A percentile compares a stretch with the other conserved stretches of the same genome.
These are phyloP conservation scores for Solanum aculeatissimum DNA, from an alignment of 305 asterid species.

Conservation along the genomic window DNA sequence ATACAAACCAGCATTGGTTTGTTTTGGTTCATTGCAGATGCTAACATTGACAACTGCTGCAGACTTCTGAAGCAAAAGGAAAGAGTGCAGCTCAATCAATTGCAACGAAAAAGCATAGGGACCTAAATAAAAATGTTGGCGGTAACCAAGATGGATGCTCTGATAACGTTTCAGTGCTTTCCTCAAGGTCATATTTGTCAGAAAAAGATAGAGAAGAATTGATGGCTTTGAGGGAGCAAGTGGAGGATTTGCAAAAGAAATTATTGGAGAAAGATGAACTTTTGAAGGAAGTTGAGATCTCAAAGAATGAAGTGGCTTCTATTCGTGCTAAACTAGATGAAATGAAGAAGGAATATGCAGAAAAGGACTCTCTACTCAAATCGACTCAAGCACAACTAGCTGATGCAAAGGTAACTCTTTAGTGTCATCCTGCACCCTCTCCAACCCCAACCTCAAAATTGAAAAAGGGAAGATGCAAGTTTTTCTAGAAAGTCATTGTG, in stretches of 20 bases:
- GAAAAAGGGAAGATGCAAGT: background rate
- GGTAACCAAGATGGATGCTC: constrained; percentile 26
- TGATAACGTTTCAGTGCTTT: constrained; percentile 36
- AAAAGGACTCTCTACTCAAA: constrained; percentile 57
- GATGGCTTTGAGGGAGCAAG: constrained; percentile 44
- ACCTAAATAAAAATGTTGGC: constrained; percentile 20
- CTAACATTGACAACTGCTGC: constrained; percentile 18
- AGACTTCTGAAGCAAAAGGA: constrained; percentile 44
- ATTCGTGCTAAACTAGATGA: constrained; percentile 38
- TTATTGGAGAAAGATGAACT: constrained; percentile 72
- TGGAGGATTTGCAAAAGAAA: constrained; percentile 61
- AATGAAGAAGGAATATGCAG: constrained; percentile 44
- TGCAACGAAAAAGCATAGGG: constrained; percentile 40
- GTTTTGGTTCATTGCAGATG: background rate
- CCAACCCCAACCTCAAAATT: background rate
- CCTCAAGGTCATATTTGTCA: constrained; percentile 41
- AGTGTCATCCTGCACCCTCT: background rate
- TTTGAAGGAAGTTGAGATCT: constrained; percentile 50
- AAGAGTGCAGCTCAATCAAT: constrained; percentile 38
- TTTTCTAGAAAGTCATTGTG: background rate
- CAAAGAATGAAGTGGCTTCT: constrained; percentile 49
- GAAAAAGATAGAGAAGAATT: constrained; percentile 83
- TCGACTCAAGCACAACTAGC: constrained; percentile 72
- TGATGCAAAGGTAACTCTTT: constrained; percentile 52
- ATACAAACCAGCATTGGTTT: background rate